Base-by-base conservation (phyloP, 108 stramenopile species). In the Cyclostephanos tholiformis region DNA sequence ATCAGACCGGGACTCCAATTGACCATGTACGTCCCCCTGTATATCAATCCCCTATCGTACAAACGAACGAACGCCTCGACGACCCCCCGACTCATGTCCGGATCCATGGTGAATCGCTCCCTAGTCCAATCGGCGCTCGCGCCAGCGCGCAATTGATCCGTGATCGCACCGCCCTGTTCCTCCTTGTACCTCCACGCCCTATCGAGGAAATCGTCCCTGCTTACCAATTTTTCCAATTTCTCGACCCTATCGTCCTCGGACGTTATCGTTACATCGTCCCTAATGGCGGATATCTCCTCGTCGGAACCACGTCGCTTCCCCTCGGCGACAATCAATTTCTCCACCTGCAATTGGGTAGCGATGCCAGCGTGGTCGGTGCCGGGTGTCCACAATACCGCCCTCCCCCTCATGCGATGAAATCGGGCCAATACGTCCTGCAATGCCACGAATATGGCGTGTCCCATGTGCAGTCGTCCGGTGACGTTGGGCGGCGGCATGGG, bases 401-500 rank as follows among this genome's bases (percentile, higher is more conserved):
- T 88, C 12, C 99, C 99, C 43, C 96, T 81, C 99, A 98, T 98
- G 30, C 99, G 92, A 86, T 97, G 95, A 79, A 96, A 99, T 48
- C 99, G 80, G 9, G 97, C 94, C 82, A 99, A 75, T 25, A 95
- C 93, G 86, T 99, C 99, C 88, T 99, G 98, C 53, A 98, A 76
- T 14, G 99, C 96, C 5, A 98, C 97, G 55, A 98, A 98, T 66
- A 99, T 97, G 50, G 99, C 99, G 70, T 99, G 99, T 22, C 99
- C 99, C 95, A 99, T 97, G 83, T 99, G 99, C 29, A 99, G 82
- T n/a, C 97, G 81, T 19, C 99, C 99, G 20, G 99, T 99, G 16
- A 99, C 98, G 75, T 99, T 99, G 25, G 99, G 99, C 23, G 99
- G 99, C 0, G 99, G 99, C 96, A 99, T 96, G 60, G 95, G 95